Evolutionary conservation across 2,329 filamentous ascomycete species (phyloP).

Genomic region (Fusarium equiseti): DNA sequence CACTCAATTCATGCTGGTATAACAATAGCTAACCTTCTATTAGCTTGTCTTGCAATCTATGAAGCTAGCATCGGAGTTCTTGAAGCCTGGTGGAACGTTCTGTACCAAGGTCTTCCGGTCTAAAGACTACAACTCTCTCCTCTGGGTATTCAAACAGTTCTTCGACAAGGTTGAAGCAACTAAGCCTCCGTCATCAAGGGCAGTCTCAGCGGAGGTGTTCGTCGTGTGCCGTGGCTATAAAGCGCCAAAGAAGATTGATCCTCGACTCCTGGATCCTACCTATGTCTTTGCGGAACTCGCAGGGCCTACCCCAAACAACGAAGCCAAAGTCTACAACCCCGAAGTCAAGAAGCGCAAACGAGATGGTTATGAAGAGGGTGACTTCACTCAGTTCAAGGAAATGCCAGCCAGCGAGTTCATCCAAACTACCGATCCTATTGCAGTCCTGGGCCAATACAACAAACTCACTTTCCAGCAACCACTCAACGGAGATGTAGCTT

Average conservation of each 20-base stretch:
- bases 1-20: too few relatives aligned
- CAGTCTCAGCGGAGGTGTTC: too few relatives aligned
- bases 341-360: conserved; percentile 97
- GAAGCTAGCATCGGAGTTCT: conserved; percentile 94
- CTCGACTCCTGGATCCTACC: conserved; percentile 88
- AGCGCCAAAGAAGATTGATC: conserved; percentile 92
- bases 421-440: conserved; percentile 91
- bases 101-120: too few relatives aligned
- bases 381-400: conserved; percentile 93
- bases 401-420: conserved; percentile 92
- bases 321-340: conserved; percentile 96
- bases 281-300: conserved; percentile 96
- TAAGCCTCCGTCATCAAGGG: too few relatives aligned
- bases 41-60: conserved; percentile 82
- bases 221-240: conserved; percentile 96
- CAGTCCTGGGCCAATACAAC: conserved; percentile 88
- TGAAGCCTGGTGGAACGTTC: too few relatives aligned
- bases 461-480: conserved; percentile 84
- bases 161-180: conserved; percentile 97
- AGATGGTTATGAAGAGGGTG: conserved; percentile 97
- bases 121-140: conserved; percentile 94
- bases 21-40: not conserved
- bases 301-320: too few relatives aligned
- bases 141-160: conserved; percentile 98
- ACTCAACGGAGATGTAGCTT: conserved; percentile 84